These are phyloP conservation scores for Papilionanthe hybrid DNA, from an alignment of 116 monocot genomes.

Conservation along the genomic window DNA sequence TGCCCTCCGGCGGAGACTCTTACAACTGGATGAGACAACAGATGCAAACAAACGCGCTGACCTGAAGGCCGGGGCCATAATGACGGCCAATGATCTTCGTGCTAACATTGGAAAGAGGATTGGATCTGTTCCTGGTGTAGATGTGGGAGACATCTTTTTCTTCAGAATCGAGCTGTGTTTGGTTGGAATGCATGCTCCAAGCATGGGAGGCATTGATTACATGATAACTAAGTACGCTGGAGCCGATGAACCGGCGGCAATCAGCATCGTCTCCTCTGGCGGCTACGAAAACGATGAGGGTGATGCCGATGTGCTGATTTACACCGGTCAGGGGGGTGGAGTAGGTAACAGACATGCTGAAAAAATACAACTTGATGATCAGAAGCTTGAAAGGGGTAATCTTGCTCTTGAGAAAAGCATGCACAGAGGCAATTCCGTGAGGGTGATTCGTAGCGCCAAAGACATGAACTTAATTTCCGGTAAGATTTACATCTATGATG, in stretches of 20 bases:
- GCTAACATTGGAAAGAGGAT: constrained; percentile 49
- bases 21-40: constrained; percentile 45
- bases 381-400: constrained; percentile 89
- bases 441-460: constrained; percentile 69
- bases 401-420: constrained; percentile 83
- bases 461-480: constrained; percentile 31
- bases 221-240: constrained; percentile 25
- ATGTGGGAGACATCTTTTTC: constrained; percentile 51
- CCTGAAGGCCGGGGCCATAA: constrained; percentile 33
- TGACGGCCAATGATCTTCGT: constrained; percentile 27
- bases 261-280: constrained; percentile 48
- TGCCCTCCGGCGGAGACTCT: constrained; percentile 34
- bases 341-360: constrained; percentile 15
- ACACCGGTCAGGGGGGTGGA: constrained; percentile 47
- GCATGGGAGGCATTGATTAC: constrained; percentile 65
- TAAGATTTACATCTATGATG: constrained; percentile 84
- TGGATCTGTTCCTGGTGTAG: constrained; percentile 45
- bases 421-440: constrained; percentile 43
- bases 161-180: constrained; percentile 50
- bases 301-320: constrained; percentile 33
- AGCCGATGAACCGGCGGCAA: constrained; percentile 39
- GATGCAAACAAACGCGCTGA: constrained; percentile 23
- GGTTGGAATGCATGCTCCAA: constrained; percentile 48
- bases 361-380: constrained; percentile 48
- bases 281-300: constrained; percentile 49